Evolutionary conservation across 2,329 filamentous ascomycete genomes (phyloP).

Genomic region (Neofusicoccum parvum): DNA sequence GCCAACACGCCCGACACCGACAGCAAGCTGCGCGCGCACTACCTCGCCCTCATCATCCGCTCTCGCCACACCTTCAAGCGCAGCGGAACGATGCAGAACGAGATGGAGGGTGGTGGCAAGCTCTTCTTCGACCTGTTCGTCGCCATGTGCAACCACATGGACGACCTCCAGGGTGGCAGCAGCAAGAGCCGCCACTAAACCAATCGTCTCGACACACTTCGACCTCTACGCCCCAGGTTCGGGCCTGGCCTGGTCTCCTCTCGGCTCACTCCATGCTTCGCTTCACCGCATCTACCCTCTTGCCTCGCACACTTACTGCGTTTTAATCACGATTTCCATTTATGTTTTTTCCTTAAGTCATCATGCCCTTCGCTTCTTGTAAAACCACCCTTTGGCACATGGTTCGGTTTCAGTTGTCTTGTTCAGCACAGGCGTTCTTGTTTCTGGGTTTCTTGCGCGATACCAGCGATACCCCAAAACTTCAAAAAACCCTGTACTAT

Average conservation of each 20-base stretch:
- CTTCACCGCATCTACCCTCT: background rate
- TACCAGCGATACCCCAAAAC: constrained; percentile 19
- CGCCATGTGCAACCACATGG: constrained; percentile 88
- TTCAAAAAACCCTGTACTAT: constrained; percentile 17
- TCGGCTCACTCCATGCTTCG: background rate
- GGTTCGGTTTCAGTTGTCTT: background rate
- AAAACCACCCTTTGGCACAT: background rate
- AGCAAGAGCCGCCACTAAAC: background rate
- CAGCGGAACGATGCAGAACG: constrained; percentile 91
- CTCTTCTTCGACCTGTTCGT: constrained; percentile 95
- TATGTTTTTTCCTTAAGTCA: background rate
- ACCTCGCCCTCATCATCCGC: constrained; percentile 88
- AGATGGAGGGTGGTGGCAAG: constrained; percentile 86
- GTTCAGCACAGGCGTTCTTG: constrained; percentile 6
- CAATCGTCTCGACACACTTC: background rate
- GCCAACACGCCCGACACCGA: constrained; percentile 85
- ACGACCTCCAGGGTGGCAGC: background rate
- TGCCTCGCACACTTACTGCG: background rate
- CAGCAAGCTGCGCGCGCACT: constrained; percentile 88
- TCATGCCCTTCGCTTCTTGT: constrained; percentile 15
- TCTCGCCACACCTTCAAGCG: constrained; percentile 87
- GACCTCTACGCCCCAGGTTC: no score
- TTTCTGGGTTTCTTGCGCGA: constrained; percentile 17
- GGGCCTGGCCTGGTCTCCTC: background rate
- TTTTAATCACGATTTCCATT: constrained; percentile 17